A percentile compares a stretch with the other conserved stretches of the same genome.
These are phyloP conservation scores for Lactarius psammicola DNA, from an alignment of 768 basidiomycete species.

Conservation along the genomic window DNA sequence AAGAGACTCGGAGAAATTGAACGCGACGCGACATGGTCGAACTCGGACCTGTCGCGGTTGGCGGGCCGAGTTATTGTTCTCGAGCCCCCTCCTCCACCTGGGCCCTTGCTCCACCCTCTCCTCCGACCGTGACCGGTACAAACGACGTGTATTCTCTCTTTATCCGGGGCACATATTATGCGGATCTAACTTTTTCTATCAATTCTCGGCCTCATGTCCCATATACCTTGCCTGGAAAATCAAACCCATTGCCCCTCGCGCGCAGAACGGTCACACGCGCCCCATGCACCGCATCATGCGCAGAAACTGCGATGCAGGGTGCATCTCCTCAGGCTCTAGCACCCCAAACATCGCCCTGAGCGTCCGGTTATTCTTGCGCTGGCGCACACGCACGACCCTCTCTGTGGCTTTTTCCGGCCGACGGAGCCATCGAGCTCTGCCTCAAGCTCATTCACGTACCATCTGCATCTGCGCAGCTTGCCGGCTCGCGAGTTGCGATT, in stretches of 20 bases:
- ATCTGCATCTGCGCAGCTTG: slow-evolving; percentile 61
- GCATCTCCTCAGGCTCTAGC: no score
- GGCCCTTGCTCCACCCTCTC: no score
- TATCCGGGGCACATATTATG: no score
- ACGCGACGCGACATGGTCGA: background rate
- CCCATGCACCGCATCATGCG: no score
- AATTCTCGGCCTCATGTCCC: no score
- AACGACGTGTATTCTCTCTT: no score
- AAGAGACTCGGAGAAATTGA: background rate
- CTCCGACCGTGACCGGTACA: no score
- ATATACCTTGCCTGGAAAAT: no score
- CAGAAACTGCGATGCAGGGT: background rate
- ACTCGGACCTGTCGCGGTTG: background rate
- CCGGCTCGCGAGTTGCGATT: slow-evolving; percentile 73
- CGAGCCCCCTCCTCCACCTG: no score
- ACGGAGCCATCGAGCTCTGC: slow-evolving; percentile 86
- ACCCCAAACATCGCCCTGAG: slow-evolving; percentile 84
- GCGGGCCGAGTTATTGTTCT: background rate
- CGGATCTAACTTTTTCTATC: no score
- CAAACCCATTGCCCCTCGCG: no score
- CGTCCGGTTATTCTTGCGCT: slow-evolving; percentile 78
- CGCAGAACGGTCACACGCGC: no score
- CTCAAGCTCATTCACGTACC: slow-evolving; percentile 51
- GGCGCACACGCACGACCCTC: slow-evolving; percentile 82
- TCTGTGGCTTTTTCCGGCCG: slow-evolving; percentile 82